These are phyloP conservation scores for Pseudocercospora ulei DNA, from an alignment of 2,329 filamentous ascomycete species.

Conservation along the genomic window DNA sequence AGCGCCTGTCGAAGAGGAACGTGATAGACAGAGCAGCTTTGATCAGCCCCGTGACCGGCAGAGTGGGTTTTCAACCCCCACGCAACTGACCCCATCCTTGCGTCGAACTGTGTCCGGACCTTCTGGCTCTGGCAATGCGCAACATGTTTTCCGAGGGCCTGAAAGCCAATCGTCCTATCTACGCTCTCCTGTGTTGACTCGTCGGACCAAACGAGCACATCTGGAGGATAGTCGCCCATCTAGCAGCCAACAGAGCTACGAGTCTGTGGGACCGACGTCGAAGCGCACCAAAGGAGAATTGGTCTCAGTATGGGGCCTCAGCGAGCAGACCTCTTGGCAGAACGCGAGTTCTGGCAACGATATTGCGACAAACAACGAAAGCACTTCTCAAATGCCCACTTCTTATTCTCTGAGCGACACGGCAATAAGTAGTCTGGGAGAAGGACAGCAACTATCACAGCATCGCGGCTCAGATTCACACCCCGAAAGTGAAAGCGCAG, in stretches of 20 bases:
- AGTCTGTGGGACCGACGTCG: background rate
- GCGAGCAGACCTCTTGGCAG: no score
- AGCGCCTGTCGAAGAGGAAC: conserved; percentile 3
- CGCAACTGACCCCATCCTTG: background rate
- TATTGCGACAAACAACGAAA: conserved; percentile 15
- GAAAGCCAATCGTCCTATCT: conserved; percentile 27
- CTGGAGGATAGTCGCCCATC: background rate
- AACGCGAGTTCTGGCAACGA: background rate
- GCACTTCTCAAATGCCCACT: conserved; percentile 32
- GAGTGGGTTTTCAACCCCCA: background rate
- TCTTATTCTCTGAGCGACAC: conserved; percentile 32
- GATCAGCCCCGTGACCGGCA: background rate
- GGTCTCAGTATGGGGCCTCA: conserved; percentile 1
- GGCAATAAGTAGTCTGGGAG: conserved; percentile 21
- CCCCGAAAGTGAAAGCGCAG: no score
- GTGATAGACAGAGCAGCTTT: background rate
- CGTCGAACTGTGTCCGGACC: background rate
- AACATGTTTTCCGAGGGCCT: conserved; percentile 2
- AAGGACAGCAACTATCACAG: conserved; percentile 15
- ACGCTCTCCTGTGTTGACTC: conserved; percentile 12
- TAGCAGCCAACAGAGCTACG: background rate
- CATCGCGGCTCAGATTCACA: no score
- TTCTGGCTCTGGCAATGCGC: background rate
- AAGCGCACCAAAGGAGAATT: background rate
- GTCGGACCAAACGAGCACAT: background rate